Evolutionary conservation across 805 yeast species (phyloP).

Genomic region (Myxozyma vanderwaltii): DNA sequence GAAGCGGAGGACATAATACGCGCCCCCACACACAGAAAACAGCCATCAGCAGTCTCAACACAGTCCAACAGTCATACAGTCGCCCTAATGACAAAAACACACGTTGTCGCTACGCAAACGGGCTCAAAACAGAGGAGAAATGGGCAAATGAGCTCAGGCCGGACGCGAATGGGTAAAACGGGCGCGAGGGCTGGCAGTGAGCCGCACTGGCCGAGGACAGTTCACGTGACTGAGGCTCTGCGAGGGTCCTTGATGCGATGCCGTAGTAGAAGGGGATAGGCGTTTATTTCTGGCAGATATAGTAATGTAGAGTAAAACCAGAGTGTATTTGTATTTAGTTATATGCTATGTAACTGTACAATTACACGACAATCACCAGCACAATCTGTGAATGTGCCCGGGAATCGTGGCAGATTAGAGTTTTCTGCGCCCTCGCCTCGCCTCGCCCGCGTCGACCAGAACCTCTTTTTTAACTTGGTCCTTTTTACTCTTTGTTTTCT

Average conservation of each 20-base stretch:
- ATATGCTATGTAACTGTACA: too few relatives aligned
- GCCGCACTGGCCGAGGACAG: conserved; percentile 7
- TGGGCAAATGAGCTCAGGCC: conserved; percentile 3
- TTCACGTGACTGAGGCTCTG: conserved; percentile 4
- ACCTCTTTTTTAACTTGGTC: too few relatives aligned
- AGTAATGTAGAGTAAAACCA: too few relatives aligned
- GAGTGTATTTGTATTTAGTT: too few relatives aligned
- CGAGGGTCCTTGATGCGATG: too few relatives aligned
- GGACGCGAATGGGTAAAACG: conserved; percentile 5
- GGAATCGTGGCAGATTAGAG: neutral
- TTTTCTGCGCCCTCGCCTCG: neutral
- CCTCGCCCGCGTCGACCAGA: neutral
- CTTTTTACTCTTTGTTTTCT: too few relatives aligned
- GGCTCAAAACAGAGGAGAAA: neutral
- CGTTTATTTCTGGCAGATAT: too few relatives aligned
- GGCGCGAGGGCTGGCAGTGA: conserved; percentile 4
- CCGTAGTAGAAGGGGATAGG: too few relatives aligned
- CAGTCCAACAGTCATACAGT: too few relatives aligned
- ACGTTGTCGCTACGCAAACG: conserved; percentile 1
- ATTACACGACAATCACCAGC: too few relatives aligned
- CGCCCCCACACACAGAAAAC: neutral
- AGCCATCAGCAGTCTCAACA: neutral
- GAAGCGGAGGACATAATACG: too few relatives aligned
- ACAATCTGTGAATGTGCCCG: neutral
- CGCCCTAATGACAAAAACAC: too few relatives aligned